phyloP scores from a whole-genome alignment of 257 asterid genomes.

The Capsicum pubescens region DNA sequence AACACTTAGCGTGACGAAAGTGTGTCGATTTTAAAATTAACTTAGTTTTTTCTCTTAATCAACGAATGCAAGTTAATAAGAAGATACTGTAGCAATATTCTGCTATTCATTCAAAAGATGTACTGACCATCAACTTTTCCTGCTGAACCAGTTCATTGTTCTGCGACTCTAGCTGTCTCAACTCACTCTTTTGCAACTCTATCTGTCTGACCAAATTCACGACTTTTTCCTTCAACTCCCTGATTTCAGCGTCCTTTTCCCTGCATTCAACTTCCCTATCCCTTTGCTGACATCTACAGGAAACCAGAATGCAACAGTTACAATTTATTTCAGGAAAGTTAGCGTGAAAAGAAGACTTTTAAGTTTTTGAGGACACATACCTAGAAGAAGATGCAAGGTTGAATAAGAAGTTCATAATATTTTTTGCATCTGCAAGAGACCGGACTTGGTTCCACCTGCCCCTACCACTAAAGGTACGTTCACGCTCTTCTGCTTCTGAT shows the following conservation, averaged over 20 bases:
- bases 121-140: conserved; percentile 73
- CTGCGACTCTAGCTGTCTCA: conserved; percentile 66
- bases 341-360: background rate
- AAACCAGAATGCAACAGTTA: conserved; percentile 26
- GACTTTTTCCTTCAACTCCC: conserved; percentile 86
- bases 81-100: background rate
- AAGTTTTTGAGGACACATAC: conserved; percentile 44
- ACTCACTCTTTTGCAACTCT: conserved; percentile 71
- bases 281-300: conserved; percentile 68
- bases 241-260: conserved; percentile 85
- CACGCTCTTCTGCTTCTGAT: conserved; percentile 98
- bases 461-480: conserved; percentile 86
- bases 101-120: conserved; percentile 21
- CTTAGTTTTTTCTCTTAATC: background rate
- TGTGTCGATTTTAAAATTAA: background rate
- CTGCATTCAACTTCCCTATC: conserved; percentile 86
- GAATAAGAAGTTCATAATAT: conserved; percentile 81
- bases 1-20: background rate
- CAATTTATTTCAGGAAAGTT: conserved; percentile 30
- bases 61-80: background rate
- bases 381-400: conserved; percentile 83
- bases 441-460: conserved; percentile 98
- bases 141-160: conserved; percentile 66
- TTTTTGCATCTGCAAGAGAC: conserved; percentile 84
- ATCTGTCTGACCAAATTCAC: conserved; percentile 69